Evolutionary conservation across 306 rosid species (phyloP).

Genomic region (Abrus pulchellus): DNA sequence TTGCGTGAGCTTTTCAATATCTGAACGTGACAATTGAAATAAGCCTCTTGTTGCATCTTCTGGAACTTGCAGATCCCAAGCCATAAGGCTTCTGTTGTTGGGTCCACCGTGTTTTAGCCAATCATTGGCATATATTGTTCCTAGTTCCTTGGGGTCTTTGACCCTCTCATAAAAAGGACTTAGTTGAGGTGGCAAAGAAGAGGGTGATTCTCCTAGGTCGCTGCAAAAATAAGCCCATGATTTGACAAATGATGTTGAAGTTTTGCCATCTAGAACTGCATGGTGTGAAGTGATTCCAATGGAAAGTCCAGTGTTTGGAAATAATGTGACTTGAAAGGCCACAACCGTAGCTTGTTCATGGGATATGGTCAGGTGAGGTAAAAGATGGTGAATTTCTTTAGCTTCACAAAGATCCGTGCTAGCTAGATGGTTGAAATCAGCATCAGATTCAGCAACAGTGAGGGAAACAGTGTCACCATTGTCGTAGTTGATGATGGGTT

Average conservation of each 20-base stretch:
- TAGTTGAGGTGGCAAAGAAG: conserved; percentile 20
- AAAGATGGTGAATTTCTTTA: conserved; percentile 43
- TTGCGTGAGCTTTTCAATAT: conserved; percentile 46
- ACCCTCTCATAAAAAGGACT: conserved; percentile 59
- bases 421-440: conserved; percentile 49
- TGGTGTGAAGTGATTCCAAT: conserved; percentile 59
- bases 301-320: conserved; percentile 58
- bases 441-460: conserved; percentile 53
- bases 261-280: conserved; percentile 56
- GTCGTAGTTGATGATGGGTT: conserved; percentile 34
- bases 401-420: conserved; percentile 34
- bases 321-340: conserved; percentile 56
- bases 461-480: conserved; percentile 44
- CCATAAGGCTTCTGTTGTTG: conserved; percentile 57
- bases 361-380: conserved; percentile 47
- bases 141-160: conserved; percentile 49
- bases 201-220: neutral
- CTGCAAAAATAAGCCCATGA: conserved; percentile 66
- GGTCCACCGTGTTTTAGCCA: conserved; percentile 59
- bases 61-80: conserved; percentile 48
- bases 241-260: conserved; percentile 57
- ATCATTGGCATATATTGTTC: conserved; percentile 6
- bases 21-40: conserved; percentile 42
- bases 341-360: conserved; percentile 44
- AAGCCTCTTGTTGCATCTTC: conserved; percentile 43